phyloP scores from a whole-genome alignment of 176 grass and related monocot species.

The Musa beccarii region DNA sequence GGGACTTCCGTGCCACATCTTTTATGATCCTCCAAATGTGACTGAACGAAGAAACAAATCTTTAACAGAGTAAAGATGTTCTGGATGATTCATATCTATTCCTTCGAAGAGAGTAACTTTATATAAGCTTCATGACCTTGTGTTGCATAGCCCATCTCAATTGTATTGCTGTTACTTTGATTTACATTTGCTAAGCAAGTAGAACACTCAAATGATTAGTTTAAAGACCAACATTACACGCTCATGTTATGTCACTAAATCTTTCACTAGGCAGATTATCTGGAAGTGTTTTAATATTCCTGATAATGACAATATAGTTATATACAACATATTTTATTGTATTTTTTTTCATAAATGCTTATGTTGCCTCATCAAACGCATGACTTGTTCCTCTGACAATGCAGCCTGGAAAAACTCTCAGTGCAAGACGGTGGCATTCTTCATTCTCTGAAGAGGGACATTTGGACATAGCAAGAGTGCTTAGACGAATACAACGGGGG shows the following conservation, averaged over 20 bases:
- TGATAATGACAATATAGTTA: too few relatives aligned
- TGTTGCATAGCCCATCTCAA: background rate
- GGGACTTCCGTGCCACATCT: too few relatives aligned
- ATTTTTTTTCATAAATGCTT: background rate
- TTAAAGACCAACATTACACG: background rate
- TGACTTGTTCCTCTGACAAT: slow-evolving; percentile 2
- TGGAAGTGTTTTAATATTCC: background rate
- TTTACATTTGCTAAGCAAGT: background rate
- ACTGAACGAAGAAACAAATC: too few relatives aligned
- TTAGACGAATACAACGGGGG: slow-evolving; percentile 75
- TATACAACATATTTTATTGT: too few relatives aligned
- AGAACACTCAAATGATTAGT: background rate
- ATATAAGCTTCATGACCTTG: background rate
- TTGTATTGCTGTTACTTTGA: background rate
- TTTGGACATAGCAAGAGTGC: slow-evolving; percentile 56
- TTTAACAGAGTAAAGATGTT: too few relatives aligned
- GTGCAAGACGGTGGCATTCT: slow-evolving; percentile 74
- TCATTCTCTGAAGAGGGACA: slow-evolving; percentile 69
- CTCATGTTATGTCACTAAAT: too few relatives aligned
- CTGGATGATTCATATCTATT: too few relatives aligned
- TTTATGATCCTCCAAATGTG: too few relatives aligned
- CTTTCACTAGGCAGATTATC: background rate
- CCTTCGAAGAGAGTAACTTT: too few relatives aligned
- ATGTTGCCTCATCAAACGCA: too few relatives aligned
- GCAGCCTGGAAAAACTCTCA: slow-evolving; percentile 78